Evolutionary conservation across 768 basidiomycete genomes (phyloP).

Genomic region (Termitomyces eurrhizus): DNA sequence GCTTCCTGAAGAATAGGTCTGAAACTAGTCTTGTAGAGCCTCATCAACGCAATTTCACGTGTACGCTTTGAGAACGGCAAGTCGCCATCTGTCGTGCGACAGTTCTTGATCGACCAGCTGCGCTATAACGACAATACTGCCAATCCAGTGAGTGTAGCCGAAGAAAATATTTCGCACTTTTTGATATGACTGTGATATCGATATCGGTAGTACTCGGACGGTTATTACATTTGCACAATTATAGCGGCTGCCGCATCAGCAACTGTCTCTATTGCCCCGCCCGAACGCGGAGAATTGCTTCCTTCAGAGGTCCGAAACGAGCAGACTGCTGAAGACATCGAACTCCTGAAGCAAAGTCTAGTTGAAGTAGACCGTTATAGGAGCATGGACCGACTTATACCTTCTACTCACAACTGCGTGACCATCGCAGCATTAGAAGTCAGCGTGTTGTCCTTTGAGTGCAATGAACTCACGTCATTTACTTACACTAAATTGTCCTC

Average conservation of each 20-base stretch:
- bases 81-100: slow-evolving; percentile 79
- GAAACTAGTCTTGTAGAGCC: slow-evolving; percentile 41
- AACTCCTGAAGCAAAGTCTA: slow-evolving; percentile 68
- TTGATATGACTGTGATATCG: background rate
- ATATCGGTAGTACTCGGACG: slow-evolving; percentile 74
- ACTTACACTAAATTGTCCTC: slow-evolving; percentile 1
- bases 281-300: slow-evolving; percentile 76
- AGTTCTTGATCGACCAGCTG: slow-evolving; percentile 89
- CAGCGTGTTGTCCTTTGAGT: slow-evolving; percentile 17
- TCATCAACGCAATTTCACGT: slow-evolving; percentile 80
- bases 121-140: slow-evolving; percentile 93
- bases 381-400: slow-evolving; percentile 92
- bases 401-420: slow-evolving; percentile 91
- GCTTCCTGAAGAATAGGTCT: background rate
- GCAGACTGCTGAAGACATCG: slow-evolving; percentile 63
- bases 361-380: slow-evolving; percentile 89
- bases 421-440: slow-evolving; percentile 92
- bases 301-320: slow-evolving; percentile 64
- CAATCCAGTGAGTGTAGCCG: slow-evolving; percentile 59
- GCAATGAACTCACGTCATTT: background rate
- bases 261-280: slow-evolving; percentile 69
- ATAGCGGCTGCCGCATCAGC: slow-evolving; percentile 81
- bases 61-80: slow-evolving; percentile 87
- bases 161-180: background rate
- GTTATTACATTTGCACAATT: slow-evolving; percentile 83